A percentile compares a stretch with the other conserved stretches of the same genome.
These are phyloP conservation scores for Porpolomopsis calyptriformis DNA, from an alignment of 768 basidiomycete genomes.

Conservation along the genomic window DNA sequence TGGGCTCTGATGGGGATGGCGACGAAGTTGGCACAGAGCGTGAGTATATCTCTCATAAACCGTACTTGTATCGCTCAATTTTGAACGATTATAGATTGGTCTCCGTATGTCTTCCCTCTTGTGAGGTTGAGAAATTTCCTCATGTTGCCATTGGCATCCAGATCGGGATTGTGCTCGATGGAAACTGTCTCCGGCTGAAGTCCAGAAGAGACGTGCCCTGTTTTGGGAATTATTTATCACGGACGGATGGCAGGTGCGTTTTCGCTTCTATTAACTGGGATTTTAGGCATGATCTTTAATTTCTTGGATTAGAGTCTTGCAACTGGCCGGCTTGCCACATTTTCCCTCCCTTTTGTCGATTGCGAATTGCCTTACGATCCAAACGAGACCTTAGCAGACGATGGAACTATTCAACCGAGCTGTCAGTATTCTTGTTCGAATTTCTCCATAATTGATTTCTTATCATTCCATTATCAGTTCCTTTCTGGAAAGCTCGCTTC, in stretches of 20 bases:
- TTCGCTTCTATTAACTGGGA: not conserved
- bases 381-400: conserved; percentile 46
- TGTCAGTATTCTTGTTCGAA: conserved; percentile 32
- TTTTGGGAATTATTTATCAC: conserved; percentile 72
- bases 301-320: conserved; percentile 42
- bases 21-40: conserved; percentile 58
- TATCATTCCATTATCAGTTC: conserved; percentile 30
- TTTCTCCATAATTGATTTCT: conserved; percentile 1
- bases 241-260: conserved; percentile 60
- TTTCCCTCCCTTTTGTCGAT: conserved; percentile 62
- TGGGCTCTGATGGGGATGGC: conserved; percentile 60
- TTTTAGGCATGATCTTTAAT: not conserved
- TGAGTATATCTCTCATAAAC: conserved; percentile 25
- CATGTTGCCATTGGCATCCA: conserved; percentile 15
- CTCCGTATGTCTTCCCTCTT: conserved; percentile 39
- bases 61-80: conserved; percentile 5
- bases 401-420: conserved; percentile 46
- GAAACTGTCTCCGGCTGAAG: conserved; percentile 48
- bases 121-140: not conserved
- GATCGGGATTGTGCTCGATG: conserved; percentile 68
- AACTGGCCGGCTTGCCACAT: conserved; percentile 58
- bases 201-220: conserved; percentile 58
- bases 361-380: conserved; percentile 57
- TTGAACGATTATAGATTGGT: conserved; percentile 38
- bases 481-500: conserved; percentile 61